Conservation (phyloP, 176 grass and related monocot species). For the Carex parvula region DNA sequence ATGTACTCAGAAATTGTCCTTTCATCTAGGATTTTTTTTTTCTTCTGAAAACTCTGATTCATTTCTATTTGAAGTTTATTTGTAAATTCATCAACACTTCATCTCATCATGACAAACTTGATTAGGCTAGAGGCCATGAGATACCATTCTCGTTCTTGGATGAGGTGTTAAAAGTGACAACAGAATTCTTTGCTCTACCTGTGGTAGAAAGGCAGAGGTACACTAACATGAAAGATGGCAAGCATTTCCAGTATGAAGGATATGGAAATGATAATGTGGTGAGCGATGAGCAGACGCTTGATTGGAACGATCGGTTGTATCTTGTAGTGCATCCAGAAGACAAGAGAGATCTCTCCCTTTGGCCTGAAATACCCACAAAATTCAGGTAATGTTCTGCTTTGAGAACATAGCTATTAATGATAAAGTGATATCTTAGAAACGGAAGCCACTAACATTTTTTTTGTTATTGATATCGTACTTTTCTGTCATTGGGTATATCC, state of each 20-base stretch:
- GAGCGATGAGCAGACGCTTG: slow-evolving; percentile 34
- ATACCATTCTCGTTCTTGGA: slow-evolving; percentile 35
- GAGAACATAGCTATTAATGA: not conserved
- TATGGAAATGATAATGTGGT: slow-evolving; percentile 42
- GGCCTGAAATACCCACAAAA: slow-evolving; percentile 37
- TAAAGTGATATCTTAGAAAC: no score
- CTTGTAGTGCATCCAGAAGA: slow-evolving; percentile 47
- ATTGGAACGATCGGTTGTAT: slow-evolving; percentile 54
- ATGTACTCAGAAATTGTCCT: not conserved
- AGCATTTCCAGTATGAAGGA: slow-evolving; percentile 39
- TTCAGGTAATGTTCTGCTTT: slow-evolving; percentile 34
- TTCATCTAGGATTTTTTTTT: not conserved
- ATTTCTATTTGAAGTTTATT: not conserved
- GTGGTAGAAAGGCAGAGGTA: slow-evolving; percentile 37
- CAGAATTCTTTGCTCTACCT: slow-evolving; percentile 45
- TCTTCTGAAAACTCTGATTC: not conserved
- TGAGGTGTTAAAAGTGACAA: slow-evolving; percentile 31
- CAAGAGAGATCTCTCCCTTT: slow-evolving; percentile 31
- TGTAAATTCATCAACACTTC: not conserved
- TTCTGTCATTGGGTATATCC: not conserved
- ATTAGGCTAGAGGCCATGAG: slow-evolving; percentile 41
- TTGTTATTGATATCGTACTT: no score
- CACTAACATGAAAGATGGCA: slow-evolving; percentile 40
- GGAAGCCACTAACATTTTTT: not conserved
- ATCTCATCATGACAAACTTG: not conserved